A percentile compares a stretch with the other conserved stretches of the same genome.
Conservation (phyloP, 176 grass and related monocot species). For the Oryza longistaminata region DNA sequence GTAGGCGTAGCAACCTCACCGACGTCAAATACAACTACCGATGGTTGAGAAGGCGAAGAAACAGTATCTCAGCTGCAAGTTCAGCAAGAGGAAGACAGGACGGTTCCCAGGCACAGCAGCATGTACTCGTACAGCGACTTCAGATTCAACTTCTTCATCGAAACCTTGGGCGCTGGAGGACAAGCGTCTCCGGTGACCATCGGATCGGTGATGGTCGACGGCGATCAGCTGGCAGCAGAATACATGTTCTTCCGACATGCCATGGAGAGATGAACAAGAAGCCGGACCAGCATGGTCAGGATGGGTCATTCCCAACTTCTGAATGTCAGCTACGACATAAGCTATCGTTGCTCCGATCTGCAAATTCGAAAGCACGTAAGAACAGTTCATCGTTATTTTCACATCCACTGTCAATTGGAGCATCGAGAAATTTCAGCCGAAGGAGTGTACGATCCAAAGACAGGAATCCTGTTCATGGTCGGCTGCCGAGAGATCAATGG, state of each 20-base stretch:
- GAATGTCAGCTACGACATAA: slow-evolving; percentile 53
- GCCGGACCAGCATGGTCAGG: background rate
- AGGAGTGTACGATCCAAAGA: slow-evolving; percentile 54
- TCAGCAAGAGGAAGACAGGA: background rate
- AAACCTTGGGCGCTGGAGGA: background rate
- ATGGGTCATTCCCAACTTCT: slow-evolving; percentile 8
- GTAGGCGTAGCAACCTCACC: slow-evolving; percentile 26
- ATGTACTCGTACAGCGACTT: slow-evolving; percentile 41
- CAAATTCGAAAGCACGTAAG: background rate
- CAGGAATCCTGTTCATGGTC: slow-evolving; percentile 49
- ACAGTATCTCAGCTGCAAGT: background rate
- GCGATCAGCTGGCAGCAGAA: background rate
- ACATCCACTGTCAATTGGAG: background rate
- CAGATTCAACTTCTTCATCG: slow-evolving; percentile 23
- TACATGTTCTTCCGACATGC: background rate
- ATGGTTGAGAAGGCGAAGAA: slow-evolving; percentile 26
- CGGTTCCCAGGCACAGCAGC: slow-evolving; percentile 38
- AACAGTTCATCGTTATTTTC: background rate
- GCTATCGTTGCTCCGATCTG: background rate
- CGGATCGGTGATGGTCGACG: background rate
- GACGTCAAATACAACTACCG: slow-evolving; percentile 44
- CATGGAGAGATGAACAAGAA: background rate
- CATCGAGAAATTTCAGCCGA: slow-evolving; percentile 41
- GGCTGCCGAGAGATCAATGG: slow-evolving; percentile 41
- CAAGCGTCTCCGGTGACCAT: background rate